Percentiles rank a stretch among this genome's conserved stretches.
Conservation (phyloP, 129 eudicot genomes). For the Lactuca saligna region DNA sequence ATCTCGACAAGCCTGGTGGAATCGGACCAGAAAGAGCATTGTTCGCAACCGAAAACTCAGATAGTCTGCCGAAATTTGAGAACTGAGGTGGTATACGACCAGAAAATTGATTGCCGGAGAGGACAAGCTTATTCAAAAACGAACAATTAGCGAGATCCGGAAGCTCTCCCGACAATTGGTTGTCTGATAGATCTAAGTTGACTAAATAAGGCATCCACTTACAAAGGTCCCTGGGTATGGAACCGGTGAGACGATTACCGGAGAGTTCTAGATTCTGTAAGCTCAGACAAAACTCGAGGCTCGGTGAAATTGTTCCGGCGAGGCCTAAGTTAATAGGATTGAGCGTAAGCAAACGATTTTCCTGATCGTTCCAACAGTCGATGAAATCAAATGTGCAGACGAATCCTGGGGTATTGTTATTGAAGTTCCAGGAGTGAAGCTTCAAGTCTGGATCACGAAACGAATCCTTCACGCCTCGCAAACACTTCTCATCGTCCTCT, state of each 20-base stretch:
- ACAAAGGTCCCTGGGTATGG: slow-evolving; percentile 59
- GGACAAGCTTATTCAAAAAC: slow-evolving; percentile 43
- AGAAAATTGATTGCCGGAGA: slow-evolving; percentile 46
- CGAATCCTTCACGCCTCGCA: slow-evolving; percentile 47
- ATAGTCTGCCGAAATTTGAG: slow-evolving; percentile 46
- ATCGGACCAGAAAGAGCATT: slow-evolving; percentile 63
- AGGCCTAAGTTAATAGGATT: slow-evolving; percentile 33
- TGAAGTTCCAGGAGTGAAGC: slow-evolving; percentile 49
- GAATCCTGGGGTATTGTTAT: slow-evolving; percentile 44
- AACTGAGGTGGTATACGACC: slow-evolving; percentile 59
- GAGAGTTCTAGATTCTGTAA: slow-evolving; percentile 59
- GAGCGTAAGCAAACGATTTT: slow-evolving; percentile 54
- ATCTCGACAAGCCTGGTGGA: slow-evolving; percentile 34
- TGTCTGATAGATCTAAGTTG: slow-evolving; percentile 55
- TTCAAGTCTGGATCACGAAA: slow-evolving; percentile 42
- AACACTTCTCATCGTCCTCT: slow-evolving; percentile 60
- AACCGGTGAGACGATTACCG: slow-evolving; percentile 58
- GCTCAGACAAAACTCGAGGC: slow-evolving; percentile 47
- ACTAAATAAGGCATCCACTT: slow-evolving; percentile 68
- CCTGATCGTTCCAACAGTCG: slow-evolving; percentile 68
- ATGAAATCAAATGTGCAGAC: slow-evolving; percentile 58
- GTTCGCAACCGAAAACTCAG: slow-evolving; percentile 52
- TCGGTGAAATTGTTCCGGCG: slow-evolving; percentile 44
- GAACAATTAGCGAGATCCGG: slow-evolving; percentile 57
- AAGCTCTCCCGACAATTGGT: slow-evolving; percentile 57